Conservation (phyloP, 345 rosid genomes). For the Nasturtium officinale region DNA sequence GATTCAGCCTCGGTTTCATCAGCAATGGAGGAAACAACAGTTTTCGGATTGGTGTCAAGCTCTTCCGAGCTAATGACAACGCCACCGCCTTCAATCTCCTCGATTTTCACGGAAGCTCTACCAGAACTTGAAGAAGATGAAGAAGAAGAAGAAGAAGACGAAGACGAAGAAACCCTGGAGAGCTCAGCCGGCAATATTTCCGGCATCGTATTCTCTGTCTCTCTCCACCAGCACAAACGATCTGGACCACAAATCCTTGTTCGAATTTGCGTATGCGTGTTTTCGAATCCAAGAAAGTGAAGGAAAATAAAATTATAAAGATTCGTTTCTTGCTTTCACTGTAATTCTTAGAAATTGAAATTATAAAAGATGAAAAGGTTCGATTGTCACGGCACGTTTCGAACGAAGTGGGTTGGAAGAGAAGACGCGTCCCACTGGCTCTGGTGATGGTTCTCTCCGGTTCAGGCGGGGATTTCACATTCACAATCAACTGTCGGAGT, state of each 20-base stretch:
- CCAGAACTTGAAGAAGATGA: conserved; percentile 50
- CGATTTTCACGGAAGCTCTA: conserved; percentile 46
- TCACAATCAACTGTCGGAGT: conserved; percentile 30
- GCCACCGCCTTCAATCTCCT: conserved; percentile 50
- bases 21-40: conserved; percentile 39
- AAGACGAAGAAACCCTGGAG: conserved; percentile 34
- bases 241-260: conserved; percentile 44
- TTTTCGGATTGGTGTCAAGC: conserved; percentile 38
- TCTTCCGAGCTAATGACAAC: conserved; percentile 42
- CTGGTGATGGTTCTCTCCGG: conserved; percentile 30
- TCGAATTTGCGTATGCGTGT: conserved; percentile 38
- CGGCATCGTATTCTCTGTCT: conserved; percentile 47
- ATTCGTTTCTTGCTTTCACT: conserved; percentile 39
- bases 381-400: conserved; percentile 32
- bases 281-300: conserved; percentile 44
- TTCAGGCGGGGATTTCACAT: conserved; percentile 22
- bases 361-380: not conserved
- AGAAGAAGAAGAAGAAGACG: conserved; percentile 39
- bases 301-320: conserved; percentile 1
- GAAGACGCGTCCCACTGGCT: too few relatives aligned
- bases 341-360: not conserved
- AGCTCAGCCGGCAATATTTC: conserved; percentile 50
- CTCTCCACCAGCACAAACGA: conserved; percentile 35
- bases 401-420: conserved; percentile 37
- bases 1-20: conserved; percentile 47